Conservation (phyloP, 768 basidiomycete genomes). For the Auriscalpium vulgare region DNA sequence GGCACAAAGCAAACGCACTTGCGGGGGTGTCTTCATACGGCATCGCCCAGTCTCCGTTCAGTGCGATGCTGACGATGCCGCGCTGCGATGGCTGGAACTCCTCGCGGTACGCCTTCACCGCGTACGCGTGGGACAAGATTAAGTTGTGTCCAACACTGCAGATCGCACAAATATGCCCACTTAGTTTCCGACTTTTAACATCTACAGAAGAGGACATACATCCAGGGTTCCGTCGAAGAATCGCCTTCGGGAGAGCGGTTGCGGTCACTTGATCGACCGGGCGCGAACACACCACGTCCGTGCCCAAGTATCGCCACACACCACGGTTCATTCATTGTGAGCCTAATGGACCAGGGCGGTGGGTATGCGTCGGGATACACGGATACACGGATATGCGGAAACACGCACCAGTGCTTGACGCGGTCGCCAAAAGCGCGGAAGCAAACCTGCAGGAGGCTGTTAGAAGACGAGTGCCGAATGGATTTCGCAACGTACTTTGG, state of each 20-base stretch:
- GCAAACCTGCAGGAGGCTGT: slow-evolving; percentile 39
- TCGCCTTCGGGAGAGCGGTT: slow-evolving; percentile 50
- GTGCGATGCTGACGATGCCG: slow-evolving; percentile 70
- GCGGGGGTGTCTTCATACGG: slow-evolving; percentile 63
- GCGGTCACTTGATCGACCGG: slow-evolving; percentile 61
- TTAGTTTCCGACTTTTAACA: no score
- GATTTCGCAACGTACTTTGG: slow-evolving; percentile 20
- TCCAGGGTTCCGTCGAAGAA: slow-evolving; percentile 61
- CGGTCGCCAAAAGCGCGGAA: slow-evolving; percentile 71
- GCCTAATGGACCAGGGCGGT: slow-evolving; percentile 28
- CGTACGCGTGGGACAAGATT: slow-evolving; percentile 62
- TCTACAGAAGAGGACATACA: slow-evolving; percentile 32
- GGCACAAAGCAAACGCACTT: slow-evolving; percentile 36
- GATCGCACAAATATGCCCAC: neutral
- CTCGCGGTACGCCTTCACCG: slow-evolving; percentile 58
- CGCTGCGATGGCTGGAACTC: slow-evolving; percentile 55
- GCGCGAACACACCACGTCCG: slow-evolving; percentile 62
- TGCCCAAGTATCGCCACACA: slow-evolving; percentile 65
- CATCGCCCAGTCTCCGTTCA: slow-evolving; percentile 71
- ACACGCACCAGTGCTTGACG: slow-evolving; percentile 59
- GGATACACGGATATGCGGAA: neutral
- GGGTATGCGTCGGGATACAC: no score
- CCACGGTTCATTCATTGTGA: slow-evolving; percentile 76
- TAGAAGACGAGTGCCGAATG: neutral
- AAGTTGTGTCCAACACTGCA: slow-evolving; percentile 57